Base-by-base conservation (phyloP, 495 filamentous ascomycete genomes). In the Penicillium herquei region DNA sequence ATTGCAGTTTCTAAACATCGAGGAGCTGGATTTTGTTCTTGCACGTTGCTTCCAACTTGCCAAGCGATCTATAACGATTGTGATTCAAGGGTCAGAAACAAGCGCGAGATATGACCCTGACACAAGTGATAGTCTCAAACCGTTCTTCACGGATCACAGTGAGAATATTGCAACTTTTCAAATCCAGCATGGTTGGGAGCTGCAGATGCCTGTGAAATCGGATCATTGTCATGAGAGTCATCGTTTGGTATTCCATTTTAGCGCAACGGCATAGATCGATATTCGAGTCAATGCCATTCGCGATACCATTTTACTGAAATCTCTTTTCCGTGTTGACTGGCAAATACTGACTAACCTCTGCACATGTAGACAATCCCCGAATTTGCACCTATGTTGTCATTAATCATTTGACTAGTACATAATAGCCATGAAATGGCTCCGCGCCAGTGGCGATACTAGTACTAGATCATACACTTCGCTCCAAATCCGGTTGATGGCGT, bases 11-110 rank as follows among this genome's bases (percentile, higher is more conserved):
- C 48, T 57, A 18, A 17, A 48, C 12, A 39, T 52, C 18, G 55
- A 57, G 31, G 55, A 52, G 21, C 26, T 57, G 12, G 48, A 51
- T 17, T 57, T 57, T 45, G 48, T 57, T n/a, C 55, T 57, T 34
- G 55, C 40, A 9, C 33, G 48, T 5, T 57, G 55, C 21, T 57
- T 57, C 34, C 48, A 51, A 14, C 40, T 57, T 31, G 49, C 48
- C 13, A 45, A 16, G 17, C 12, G 14, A 1, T 57, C 55, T 7
- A 48, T 57, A 26, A 56, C 53, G 21, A 9, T 56, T 3, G 39
- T 43, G 3, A 33, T 50, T 6, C 45, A 50, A n/a, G 26, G 30
- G 21, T 14, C 47, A 13, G 33, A 31, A 13, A 10, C 16, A 3
- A 49, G 47, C 33, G 3, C 11, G 5, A 37, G 40, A 21, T 35